Base-by-base conservation (phyloP, 257 asterid genomes). In the Mitragyna speciosa region DNA sequence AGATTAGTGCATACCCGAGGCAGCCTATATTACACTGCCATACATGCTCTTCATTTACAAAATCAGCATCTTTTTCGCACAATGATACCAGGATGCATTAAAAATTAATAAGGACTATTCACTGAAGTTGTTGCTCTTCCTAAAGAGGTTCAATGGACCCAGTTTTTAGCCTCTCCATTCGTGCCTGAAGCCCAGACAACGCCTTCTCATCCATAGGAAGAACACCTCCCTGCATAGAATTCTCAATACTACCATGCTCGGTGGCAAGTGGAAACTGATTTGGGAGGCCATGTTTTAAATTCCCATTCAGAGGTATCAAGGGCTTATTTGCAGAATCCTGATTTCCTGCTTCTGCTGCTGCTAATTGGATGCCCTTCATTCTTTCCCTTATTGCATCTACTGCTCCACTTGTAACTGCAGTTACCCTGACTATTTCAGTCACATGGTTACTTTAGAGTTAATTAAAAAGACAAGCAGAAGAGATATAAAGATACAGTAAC, bases 181-280 rank as follows among this genome's bases (percentile, higher is more conserved):
- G 97, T 45, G 99, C 99, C 82, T 96, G 99, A 71, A 96, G 97
- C 77, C 99, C 98, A 7, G 98, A 94, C 54, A 94, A 87, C 15
- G 98, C 99, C 84, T 88, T 92, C 90, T 96, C 99, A 61, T 96
- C 98, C 97, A 96, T 96, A 17, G 97, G 97, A 80, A 89, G 98
- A 76, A 92, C 87, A 19, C 91, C 91, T 12, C 88, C 82, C 78
- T 86, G 96, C 79, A 87, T 78, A 51, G 91, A 81, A 85, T 86
- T 84, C 83, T 84, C 93, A 17, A 79, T 70, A 30, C 82, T 83
- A 5, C 80, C 84, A 77, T 83, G 92, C 78, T 89, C 97, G 12
- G 82, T 72, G 45, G 68, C 83, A 68, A 86, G 80, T 41, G 89
- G 86, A 76, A 24, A 54, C 73, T 87, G 89, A 75, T 80, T 79